Percentiles rank a stretch among this genome's conserved stretches.
phyloP scores from a whole-genome alignment of 1,139 yeast species.

The Yamadazyma jaroonii region DNA sequence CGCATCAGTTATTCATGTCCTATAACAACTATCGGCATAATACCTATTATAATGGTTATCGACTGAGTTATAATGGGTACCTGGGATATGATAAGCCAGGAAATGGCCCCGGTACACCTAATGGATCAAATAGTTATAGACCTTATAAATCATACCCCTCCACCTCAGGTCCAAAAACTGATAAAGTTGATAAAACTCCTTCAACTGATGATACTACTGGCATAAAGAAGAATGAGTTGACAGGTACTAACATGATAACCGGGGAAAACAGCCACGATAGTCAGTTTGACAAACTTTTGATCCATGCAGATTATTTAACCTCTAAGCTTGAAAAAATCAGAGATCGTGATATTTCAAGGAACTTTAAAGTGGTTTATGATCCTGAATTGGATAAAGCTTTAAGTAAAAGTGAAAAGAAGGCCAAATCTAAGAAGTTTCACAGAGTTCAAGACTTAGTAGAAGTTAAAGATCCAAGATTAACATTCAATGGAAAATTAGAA shows the following conservation, averaged over 20 bases:
- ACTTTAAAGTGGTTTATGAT: constrained; percentile 51
- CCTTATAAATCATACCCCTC: too few species aligned
- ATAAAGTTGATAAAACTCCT: too few species aligned
- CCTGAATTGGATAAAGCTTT: constrained; percentile 46
- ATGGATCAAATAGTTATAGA: too few species aligned
- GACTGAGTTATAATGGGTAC: constrained; percentile 1
- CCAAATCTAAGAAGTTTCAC: constrained; percentile 37
- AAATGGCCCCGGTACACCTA: too few species aligned
- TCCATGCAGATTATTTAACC: constrained; percentile 26
- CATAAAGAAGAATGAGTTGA: constrained; percentile 6
- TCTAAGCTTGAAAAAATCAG: constrained; percentile 11
- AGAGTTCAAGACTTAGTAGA: constrained; percentile 32
- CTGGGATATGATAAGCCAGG: too few species aligned
- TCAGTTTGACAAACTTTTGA: constrained; percentile 28
- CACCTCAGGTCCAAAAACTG: neutral
- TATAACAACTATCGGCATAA: constrained; percentile 3
- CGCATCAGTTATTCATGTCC: neutral
- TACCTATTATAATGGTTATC: neutral
- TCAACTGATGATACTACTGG: too few species aligned
- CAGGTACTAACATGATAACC: constrained; percentile 31
- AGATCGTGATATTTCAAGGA: constrained; percentile 23
- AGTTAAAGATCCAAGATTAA: constrained; percentile 42
- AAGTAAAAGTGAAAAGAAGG: constrained; percentile 30
- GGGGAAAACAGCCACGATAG: constrained; percentile 34
- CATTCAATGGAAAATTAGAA: constrained; percentile 20